Evolutionary conservation across 1,139 yeast species (phyloP).

Genomic region (Nakaseomyces delphensis): DNA sequence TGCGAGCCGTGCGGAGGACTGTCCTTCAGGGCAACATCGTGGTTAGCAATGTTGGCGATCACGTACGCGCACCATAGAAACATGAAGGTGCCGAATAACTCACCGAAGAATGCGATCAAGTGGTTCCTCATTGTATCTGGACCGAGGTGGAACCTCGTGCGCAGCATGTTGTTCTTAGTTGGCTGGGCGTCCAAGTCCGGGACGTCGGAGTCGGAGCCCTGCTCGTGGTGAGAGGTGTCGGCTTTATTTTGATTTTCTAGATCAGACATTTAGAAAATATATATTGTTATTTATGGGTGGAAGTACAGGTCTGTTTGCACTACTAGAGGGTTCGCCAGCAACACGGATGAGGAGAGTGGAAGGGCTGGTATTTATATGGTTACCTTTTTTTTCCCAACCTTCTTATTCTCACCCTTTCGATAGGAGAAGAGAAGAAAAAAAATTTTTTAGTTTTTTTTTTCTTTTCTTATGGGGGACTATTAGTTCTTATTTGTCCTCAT

Average conservation of each 20-base stretch:
- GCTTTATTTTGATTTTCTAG: constrained; percentile 3
- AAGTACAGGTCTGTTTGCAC: too few relatives aligned
- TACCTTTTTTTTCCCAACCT: too few relatives aligned
- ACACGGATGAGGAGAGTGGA: too few relatives aligned
- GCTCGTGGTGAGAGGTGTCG: not conserved
- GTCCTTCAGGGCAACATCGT: constrained; percentile 40
- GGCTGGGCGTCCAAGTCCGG: not conserved
- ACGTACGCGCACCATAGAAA: constrained; percentile 76
- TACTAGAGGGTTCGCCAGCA: too few relatives aligned
- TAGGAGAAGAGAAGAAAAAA: too few relatives aligned
- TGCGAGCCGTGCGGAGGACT: constrained; percentile 39
- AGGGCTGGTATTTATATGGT: too few relatives aligned
- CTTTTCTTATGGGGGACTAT: too few relatives aligned
- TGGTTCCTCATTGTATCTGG: constrained; percentile 42
- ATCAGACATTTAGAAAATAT: not conserved
- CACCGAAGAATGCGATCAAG: constrained; percentile 48
- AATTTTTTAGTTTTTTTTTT: too few relatives aligned
- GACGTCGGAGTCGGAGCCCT: not conserved
- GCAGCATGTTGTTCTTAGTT: not conserved
- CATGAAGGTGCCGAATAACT: constrained; percentile 78
- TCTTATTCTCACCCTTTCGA: too few relatives aligned
- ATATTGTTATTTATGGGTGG: too few relatives aligned
- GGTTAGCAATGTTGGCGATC: constrained; percentile 80
- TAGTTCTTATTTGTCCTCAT: too few relatives aligned
- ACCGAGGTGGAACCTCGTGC: constrained; percentile 3